phyloP scores from a whole-genome alignment of 2,329 filamentous ascomycete species.

The Gaeumannomyces tritici region DNA sequence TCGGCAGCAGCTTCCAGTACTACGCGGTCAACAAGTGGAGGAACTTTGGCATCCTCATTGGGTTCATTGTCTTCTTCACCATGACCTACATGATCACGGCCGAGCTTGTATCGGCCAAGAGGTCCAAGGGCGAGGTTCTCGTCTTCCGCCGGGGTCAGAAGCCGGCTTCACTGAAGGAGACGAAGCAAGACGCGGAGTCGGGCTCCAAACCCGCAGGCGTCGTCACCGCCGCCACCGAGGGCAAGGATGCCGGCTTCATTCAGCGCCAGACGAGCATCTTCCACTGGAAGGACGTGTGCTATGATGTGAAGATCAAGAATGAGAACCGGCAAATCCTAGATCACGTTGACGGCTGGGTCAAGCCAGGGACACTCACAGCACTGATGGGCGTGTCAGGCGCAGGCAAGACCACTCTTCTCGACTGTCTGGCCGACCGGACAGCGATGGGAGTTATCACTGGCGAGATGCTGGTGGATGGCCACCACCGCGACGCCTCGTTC shows the following conservation, averaged over 20 bases:
- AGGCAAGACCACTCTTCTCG: slow-evolving; percentile 52
- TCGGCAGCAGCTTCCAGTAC: slow-evolving; percentile 46
- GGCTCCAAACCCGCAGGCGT: slow-evolving; percentile 14
- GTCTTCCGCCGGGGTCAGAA: slow-evolving; percentile 58
- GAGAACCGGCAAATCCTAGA: slow-evolving; percentile 65
- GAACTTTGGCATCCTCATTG: slow-evolving; percentile 60
- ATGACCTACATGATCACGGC: slow-evolving; percentile 51
- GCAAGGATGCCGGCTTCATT: slow-evolving; percentile 17
- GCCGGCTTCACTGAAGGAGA: slow-evolving; percentile 45
- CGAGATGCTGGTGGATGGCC: slow-evolving; percentile 55
- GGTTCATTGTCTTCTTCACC: slow-evolving; percentile 56
- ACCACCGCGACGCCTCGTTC: slow-evolving; percentile 24
- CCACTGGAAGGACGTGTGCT: slow-evolving; percentile 71
- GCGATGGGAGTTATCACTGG: slow-evolving; percentile 55
- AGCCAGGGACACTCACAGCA: slow-evolving; percentile 77
- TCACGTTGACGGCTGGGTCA: slow-evolving; percentile 79
- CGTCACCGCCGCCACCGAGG: slow-evolving; percentile 6
- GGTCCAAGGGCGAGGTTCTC: slow-evolving; percentile 58
- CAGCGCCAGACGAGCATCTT: slow-evolving; percentile 51
- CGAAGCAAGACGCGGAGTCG: slow-evolving; percentile 51
- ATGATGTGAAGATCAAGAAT: slow-evolving; percentile 61
- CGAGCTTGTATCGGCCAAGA: slow-evolving; percentile 54
- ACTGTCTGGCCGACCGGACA: slow-evolving; percentile 46
- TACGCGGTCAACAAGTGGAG: slow-evolving; percentile 50
- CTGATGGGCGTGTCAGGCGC: slow-evolving; percentile 58